These are phyloP conservation scores for Suhomyces xylopsoci DNA, from an alignment of 805 yeast species.

Conservation along the genomic window DNA sequence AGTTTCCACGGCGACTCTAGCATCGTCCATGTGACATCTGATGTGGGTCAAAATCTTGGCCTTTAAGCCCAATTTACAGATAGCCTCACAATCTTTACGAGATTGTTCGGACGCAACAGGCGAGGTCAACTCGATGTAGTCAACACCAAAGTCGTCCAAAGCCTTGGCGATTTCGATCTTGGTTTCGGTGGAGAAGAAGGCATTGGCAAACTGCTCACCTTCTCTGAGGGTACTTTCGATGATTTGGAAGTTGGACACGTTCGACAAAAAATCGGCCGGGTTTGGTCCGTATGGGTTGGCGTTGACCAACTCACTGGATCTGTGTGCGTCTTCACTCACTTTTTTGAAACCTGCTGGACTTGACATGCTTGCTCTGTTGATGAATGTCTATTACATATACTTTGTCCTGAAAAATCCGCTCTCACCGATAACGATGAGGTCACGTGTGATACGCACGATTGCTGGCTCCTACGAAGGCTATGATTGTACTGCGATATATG, in stretches of 20 bases:
- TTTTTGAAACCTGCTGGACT: conserved; percentile 34
- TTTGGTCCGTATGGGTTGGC: conserved; percentile 57
- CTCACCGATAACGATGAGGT: background rate
- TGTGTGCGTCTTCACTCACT: conserved; percentile 34
- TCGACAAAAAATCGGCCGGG: conserved; percentile 55
- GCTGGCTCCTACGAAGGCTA: background rate
- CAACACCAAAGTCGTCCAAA: conserved; percentile 59
- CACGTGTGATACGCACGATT: background rate
- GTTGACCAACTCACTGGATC: conserved; percentile 17
- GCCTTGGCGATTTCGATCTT: conserved; percentile 60
- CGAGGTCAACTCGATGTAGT: conserved; percentile 57
- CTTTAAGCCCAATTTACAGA: conserved; percentile 56
- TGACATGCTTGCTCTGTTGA: conserved; percentile 16
- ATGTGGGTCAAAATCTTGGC: conserved; percentile 59
- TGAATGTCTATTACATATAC: background rate
- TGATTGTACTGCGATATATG: background rate
- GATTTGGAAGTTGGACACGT: conserved; percentile 50
- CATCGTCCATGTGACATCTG: conserved; percentile 62
- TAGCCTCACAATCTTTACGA: conserved; percentile 55
- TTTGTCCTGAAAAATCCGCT: background rate
- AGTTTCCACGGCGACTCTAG: conserved; percentile 57
- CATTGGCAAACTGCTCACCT: conserved; percentile 63
- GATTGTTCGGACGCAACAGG: conserved; percentile 61
- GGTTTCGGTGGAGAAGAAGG: conserved; percentile 56
- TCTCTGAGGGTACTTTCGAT: conserved; percentile 61